Evolutionary conservation across 306 rosid species (phyloP), one percentile per base, ranked within the genome.

Genomic region (Begonia loranthoides): DNA sequence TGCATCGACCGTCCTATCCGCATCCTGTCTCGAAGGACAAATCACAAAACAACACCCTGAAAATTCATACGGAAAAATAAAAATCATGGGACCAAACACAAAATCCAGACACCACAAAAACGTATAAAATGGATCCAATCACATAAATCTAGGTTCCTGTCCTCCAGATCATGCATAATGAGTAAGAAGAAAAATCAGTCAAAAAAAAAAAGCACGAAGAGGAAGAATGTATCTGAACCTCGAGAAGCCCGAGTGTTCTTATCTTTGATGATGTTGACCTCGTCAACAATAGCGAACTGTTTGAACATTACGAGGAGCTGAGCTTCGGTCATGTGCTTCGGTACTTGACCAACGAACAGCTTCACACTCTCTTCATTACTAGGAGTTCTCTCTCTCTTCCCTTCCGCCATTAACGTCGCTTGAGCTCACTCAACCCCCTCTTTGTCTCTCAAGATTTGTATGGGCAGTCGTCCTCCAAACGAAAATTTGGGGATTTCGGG

Each of bases 261-360:
- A 79, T 92, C 99, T 68, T 81, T 92, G 87, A 92, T 92, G 78
- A 92, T 73, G 84, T 92, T 92, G 94, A 92, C 94, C 66, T 92
- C 87, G 66, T 92, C 96, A 16, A 92, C 94, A 63, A 92, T 53
- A 4, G 93, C 81, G 58, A 86, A 80, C 67, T 92, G 94, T 53
- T 81, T 55, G 79, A 92, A 86, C 99, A 86, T 80, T 83, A 79
- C 56, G 9, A 92, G 84, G 5, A 92, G 79, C 47, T 92, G 94
- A 16, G 72, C 68, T 71, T 92, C 99, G 44, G 84, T 80, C 89
- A 86, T 80, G 73, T 83, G 84, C 75, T 92, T 92, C 57, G 99
- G 99, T 33, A 92, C 99, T 76, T 92, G 99, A 33, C 99, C 99
- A 3, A 86, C 99, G 64, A 92, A 92, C 59, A 92, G 87, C 65